Percentiles rank a stretch among this genome's conserved stretches.
These are phyloP conservation scores for Catharanthus roseus DNA, from an alignment of 257 asterid species.

Conservation along the genomic window DNA sequence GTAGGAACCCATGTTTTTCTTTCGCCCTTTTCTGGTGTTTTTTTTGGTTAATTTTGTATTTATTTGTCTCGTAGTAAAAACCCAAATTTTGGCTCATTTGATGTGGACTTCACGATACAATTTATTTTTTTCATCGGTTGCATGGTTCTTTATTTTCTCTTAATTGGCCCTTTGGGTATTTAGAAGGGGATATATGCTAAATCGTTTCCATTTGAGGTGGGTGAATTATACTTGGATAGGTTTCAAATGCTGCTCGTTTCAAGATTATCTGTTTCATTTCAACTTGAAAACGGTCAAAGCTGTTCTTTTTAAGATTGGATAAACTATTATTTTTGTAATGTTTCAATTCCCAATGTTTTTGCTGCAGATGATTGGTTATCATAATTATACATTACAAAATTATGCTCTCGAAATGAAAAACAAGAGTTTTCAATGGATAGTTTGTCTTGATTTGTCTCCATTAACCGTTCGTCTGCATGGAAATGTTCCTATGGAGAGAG, in stretches of 20 bases:
- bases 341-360: neutral
- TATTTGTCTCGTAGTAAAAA: neutral
- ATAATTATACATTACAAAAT: neutral
- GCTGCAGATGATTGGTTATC: neutral
- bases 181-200: neutral
- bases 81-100: neutral
- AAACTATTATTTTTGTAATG: neutral
- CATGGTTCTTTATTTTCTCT: neutral
- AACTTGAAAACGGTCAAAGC: neutral
- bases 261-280: neutral
- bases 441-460: neutral
- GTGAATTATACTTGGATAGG: neutral
- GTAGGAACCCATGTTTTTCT: neutral
- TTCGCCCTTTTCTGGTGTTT: neutral
- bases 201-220: neutral
- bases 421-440: neutral
- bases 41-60: neutral
- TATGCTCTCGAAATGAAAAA: neutral
- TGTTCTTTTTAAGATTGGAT: neutral
- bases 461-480: neutral
- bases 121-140: neutral
- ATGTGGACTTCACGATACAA: neutral
- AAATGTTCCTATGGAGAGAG: too few species aligned
- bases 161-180: neutral
- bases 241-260: neutral